Base-by-base conservation (phyloP, 2,329 filamentous ascomycete genomes). In the Arthrinium puccinioides region DNA sequence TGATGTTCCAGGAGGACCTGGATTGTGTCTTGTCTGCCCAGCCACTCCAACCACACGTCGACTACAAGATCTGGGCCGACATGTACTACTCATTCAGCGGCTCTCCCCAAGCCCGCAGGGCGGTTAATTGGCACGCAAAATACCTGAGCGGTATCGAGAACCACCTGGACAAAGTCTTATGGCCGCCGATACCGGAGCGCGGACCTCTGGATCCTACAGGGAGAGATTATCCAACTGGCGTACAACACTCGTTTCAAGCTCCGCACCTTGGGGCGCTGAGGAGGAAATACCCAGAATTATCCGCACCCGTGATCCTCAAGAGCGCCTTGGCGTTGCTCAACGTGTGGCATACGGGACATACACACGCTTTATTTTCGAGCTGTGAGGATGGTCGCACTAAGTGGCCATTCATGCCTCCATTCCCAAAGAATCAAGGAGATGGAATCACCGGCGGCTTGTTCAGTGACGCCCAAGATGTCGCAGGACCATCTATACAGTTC, bases 21-120 rank as follows among this genome's bases (percentile, higher is more conserved):
- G 23, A 25, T 13, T 25, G 23, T 25, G 13, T 25, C 23, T 25
- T 25, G 13, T 25, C 23, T 25, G 23, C 23, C 23, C 23, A 25
- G 23, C 39, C 27, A 16, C 37, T 47, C 9, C 38, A 28, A 2
- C 27, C 38, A 8, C 43, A 47, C 29, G 33, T 44, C 15, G 45
- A 47, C n/a, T 47, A 45, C 16, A 45, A 47, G 33, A 31, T 43
- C 9, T 47, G 45, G 45, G 43, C 45, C 5, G 45, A 47, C 37
- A 37, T 40, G 1, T 45, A 47, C 39, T 42, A 39, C 34, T 44
- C 38, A 31, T 36, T 40, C 24, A 33, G 43, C 7, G 37, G 36
- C 8, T 42, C 39, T 3, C 29, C 34, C 9, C 36, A 44, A 25
- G 43, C 45, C 13, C 37, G 37, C 10, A 38, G 32, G 3, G 41